Percentiles rank a stretch among this genome's conserved stretches.
These are phyloP conservation scores for Cyberlindnera bimundalis DNA, from an alignment of 805 yeast genomes.

Conservation along the genomic window DNA sequence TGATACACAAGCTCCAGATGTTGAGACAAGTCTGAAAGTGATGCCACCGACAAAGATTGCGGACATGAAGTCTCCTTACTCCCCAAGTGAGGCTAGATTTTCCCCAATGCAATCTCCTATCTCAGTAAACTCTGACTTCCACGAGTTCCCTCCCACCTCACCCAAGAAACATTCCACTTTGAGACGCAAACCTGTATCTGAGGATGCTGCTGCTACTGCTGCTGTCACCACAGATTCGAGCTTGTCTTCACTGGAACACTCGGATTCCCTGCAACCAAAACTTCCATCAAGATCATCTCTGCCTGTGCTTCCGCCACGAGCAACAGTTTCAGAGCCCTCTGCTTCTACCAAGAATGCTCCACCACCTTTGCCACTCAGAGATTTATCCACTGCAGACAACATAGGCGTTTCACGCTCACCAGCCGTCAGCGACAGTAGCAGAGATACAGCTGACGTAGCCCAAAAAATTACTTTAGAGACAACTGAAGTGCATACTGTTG, in stretches of 20 bases:
- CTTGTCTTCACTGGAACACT: neutral
- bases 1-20: slow-evolving; percentile 16
- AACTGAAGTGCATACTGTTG: too few relatives aligned
- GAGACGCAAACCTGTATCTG: slow-evolving; percentile 23
- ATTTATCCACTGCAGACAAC: neutral
- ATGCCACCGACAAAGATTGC: slow-evolving; percentile 23
- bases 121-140: too few relatives aligned
- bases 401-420: neutral
- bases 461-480: too few relatives aligned
- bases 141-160: slow-evolving; percentile 3
- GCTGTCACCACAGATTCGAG: neutral
- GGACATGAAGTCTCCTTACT: slow-evolving; percentile 24
- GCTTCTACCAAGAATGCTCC: too few relatives aligned
- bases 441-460: too few relatives aligned
- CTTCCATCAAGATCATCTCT: slow-evolving; percentile 19
- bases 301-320: too few relatives aligned
- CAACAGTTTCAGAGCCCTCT: too few relatives aligned
- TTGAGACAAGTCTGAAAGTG: slow-evolving; percentile 11
- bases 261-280: slow-evolving; percentile 8
- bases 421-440: too few relatives aligned
- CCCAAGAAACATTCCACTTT: slow-evolving; percentile 12
- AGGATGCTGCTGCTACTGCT: slow-evolving; percentile 8
- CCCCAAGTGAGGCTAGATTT: slow-evolving; percentile 2
- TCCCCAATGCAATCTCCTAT: slow-evolving; percentile 2
- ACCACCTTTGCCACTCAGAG: slow-evolving; percentile 17